phyloP scores from a whole-genome alignment of 495 filamentous ascomycete genomes.

The Penicillium alfredii region DNA sequence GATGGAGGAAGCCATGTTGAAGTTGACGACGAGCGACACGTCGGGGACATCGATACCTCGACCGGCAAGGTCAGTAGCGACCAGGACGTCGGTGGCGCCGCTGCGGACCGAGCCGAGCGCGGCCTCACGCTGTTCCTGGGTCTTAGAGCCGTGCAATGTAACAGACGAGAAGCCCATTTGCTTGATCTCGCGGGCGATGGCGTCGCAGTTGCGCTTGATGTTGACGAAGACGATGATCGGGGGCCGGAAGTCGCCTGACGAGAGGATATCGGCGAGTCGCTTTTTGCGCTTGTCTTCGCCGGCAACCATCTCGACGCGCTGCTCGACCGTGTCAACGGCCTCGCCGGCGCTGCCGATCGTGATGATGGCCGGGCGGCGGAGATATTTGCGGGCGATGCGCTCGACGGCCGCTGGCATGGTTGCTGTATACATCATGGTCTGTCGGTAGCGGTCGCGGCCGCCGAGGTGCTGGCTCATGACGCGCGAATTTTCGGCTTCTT shows the following conservation, averaged over 20 bases:
- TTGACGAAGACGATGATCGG: slow-evolving; percentile 99
- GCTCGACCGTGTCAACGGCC: slow-evolving; percentile 97
- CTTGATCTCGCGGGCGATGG: slow-evolving; percentile 91
- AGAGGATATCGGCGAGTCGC: slow-evolving; percentile 84
- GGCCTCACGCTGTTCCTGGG: slow-evolving; percentile 95
- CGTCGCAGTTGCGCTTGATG: slow-evolving; percentile 98
- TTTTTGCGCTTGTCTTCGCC: slow-evolving; percentile 98
- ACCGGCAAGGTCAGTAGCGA: slow-evolving; percentile 93
- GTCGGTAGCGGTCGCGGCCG: slow-evolving; percentile 82
- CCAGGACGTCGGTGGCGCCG: slow-evolving; percentile 78
- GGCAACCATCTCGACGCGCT: slow-evolving; percentile 86
- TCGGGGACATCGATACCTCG: slow-evolving; percentile 98
- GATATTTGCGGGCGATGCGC: slow-evolving; percentile 92
- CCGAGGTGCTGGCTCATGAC: slow-evolving; percentile 80
- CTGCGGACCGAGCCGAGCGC: slow-evolving; percentile 80
- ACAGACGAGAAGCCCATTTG: slow-evolving; percentile 87
- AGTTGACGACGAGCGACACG: slow-evolving; percentile 92
- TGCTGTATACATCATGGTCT: slow-evolving; percentile 99
- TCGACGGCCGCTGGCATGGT: slow-evolving; percentile 95
- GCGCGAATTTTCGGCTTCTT: slow-evolving; percentile 82
- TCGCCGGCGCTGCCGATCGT: slow-evolving; percentile 93
- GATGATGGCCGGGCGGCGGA: slow-evolving; percentile 88
- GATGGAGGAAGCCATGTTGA: slow-evolving; percentile 95
- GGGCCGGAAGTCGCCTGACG: slow-evolving; percentile 75
- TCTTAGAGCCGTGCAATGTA: slow-evolving; percentile 91